Evolutionary conservation across 2,329 filamentous ascomycete genomes (phyloP).

Genomic region (Ascochyta koolunga): DNA sequence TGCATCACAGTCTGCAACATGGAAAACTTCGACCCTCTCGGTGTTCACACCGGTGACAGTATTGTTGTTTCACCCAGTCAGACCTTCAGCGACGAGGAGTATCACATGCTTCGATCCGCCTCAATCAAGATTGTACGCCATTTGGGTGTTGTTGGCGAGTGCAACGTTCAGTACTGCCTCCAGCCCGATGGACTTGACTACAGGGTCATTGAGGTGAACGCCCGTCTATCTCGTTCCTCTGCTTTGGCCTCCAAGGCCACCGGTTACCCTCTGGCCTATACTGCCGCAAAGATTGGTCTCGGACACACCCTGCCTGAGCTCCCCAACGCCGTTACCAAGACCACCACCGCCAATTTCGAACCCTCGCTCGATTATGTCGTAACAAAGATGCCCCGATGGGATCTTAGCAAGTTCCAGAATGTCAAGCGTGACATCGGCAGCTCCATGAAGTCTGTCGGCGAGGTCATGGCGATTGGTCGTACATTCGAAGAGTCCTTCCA

Average conservation of each 20-base stretch:
- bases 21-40: slow-evolving; percentile 98
- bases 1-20: slow-evolving; percentile 99
- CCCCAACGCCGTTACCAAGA: slow-evolving; percentile 97
- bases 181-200: slow-evolving; percentile 97
- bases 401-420: slow-evolving; percentile 98
- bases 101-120: slow-evolving; percentile 97
- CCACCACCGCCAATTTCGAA: slow-evolving; percentile 98
- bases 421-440: slow-evolving; percentile 97
- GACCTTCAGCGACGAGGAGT: slow-evolving; percentile 97
- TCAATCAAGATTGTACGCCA: slow-evolving; percentile 99
- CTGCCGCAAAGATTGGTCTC: slow-evolving; percentile 96
- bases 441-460: slow-evolving; percentile 98
- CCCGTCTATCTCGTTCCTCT: slow-evolving; percentile 95
- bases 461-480: slow-evolving; percentile 98
- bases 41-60: slow-evolving; percentile 97
- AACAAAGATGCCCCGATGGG: slow-evolving; percentile 98
- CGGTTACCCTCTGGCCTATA: slow-evolving; percentile 95
- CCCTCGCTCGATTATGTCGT: slow-evolving; percentile 97
- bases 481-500: slow-evolving; percentile 99
- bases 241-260: slow-evolving; percentile 97
- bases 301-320: slow-evolving; percentile 94
- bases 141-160: slow-evolving; percentile 95
- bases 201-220: slow-evolving; percentile 98
- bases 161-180: slow-evolving; percentile 97
- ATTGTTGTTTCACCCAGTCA: slow-evolving; percentile 98